Percentiles rank a stretch among this genome's conserved stretches.
These are phyloP conservation scores for Brassica cretica DNA, from an alignment of 345 rosid genomes.

Conservation along the genomic window DNA sequence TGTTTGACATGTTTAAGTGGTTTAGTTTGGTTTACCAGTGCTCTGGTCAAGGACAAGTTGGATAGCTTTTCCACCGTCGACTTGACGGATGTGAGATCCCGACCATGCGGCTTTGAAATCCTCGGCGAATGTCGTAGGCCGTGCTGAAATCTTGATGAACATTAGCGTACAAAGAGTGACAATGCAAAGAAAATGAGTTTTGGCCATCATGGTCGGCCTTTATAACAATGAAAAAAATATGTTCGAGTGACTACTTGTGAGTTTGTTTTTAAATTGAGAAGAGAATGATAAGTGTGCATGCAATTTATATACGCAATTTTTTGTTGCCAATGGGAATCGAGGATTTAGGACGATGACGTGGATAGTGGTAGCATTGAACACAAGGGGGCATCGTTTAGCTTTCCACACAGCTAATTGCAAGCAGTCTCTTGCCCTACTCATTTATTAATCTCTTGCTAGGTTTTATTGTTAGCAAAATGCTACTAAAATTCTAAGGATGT, in stretches of 20 bases:
- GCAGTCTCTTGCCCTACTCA: conserved; percentile 60
- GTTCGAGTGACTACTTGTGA: not conserved
- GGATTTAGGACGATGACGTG: conserved; percentile 40
- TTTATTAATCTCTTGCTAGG: conserved; percentile 15
- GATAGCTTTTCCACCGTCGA: conserved; percentile 71
- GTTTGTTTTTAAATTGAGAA: conserved; percentile 27
- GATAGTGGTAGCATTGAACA: conserved; percentile 40
- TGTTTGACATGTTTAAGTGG: no score
- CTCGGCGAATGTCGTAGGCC: conserved; percentile 61
- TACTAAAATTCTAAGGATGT: not conserved
- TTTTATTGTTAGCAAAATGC: not conserved
- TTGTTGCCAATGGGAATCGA: conserved; percentile 25
- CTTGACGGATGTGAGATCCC: conserved; percentile 67
- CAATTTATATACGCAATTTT: conserved; percentile 29
- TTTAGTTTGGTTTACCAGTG: conserved; percentile 50
- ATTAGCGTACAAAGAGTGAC: conserved; percentile 32
- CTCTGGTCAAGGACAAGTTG: conserved; percentile 78
- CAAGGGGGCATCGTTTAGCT: conserved; percentile 42
- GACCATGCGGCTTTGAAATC: conserved; percentile 77
- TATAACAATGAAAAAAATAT: not conserved
- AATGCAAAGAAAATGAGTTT: conserved; percentile 29
- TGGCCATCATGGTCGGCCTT: conserved; percentile 17
- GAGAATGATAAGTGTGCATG: conserved; percentile 20
- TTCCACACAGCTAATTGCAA: conserved; percentile 80
- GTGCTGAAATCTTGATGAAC: conserved; percentile 41